A percentile compares a stretch with the other conserved stretches of the same genome.
Evolutionary conservation across 2,329 filamentous ascomycete species (phyloP).

Genomic region (Rhexocercosporidium sp.): DNA sequence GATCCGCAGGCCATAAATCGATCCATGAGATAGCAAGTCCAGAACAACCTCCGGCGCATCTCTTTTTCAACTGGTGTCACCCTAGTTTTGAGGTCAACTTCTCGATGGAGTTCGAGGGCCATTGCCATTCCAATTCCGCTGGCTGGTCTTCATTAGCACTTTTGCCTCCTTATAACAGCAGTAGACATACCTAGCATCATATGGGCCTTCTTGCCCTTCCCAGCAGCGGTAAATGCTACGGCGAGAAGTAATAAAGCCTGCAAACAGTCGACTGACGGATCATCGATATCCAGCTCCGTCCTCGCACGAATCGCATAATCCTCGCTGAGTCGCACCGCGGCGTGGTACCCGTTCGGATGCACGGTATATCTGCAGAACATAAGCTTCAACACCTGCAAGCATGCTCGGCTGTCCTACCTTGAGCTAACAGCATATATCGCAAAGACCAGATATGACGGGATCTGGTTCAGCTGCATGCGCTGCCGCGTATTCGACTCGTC

Average conservation of each 20-base stretch:
- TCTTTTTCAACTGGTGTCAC: constrained; percentile 74
- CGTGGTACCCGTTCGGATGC: constrained; percentile 69
- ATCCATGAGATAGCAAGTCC: constrained; percentile 87
- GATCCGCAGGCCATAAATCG: constrained; percentile 83
- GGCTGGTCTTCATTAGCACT: constrained; percentile 55
- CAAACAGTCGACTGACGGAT: constrained; percentile 78
- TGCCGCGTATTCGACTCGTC: constrained; percentile 79
- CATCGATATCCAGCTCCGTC: constrained; percentile 75
- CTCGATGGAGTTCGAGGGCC: constrained; percentile 80
- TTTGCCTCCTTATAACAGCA: not conserved
- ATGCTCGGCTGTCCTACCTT: constrained; percentile 51
- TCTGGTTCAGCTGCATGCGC: constrained; percentile 67
- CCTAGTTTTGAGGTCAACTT: constrained; percentile 67
- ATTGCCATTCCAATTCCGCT: constrained; percentile 82
- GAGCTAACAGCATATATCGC: constrained; percentile 67
- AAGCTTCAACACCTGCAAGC: constrained; percentile 20
- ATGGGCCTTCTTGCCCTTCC: constrained; percentile 83
- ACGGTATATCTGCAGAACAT: constrained; percentile 65
- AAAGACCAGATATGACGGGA: constrained; percentile 52
- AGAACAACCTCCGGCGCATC: constrained; percentile 80
- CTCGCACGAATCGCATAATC: constrained; percentile 76
- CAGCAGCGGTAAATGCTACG: constrained; percentile 76
- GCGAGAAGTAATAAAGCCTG: constrained; percentile 78
- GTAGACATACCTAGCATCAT: constrained; percentile 75
- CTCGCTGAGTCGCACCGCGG: constrained; percentile 70